phyloP scores from a whole-genome alignment of 495 filamentous ascomycete genomes.

The Xylaria longipes region DNA sequence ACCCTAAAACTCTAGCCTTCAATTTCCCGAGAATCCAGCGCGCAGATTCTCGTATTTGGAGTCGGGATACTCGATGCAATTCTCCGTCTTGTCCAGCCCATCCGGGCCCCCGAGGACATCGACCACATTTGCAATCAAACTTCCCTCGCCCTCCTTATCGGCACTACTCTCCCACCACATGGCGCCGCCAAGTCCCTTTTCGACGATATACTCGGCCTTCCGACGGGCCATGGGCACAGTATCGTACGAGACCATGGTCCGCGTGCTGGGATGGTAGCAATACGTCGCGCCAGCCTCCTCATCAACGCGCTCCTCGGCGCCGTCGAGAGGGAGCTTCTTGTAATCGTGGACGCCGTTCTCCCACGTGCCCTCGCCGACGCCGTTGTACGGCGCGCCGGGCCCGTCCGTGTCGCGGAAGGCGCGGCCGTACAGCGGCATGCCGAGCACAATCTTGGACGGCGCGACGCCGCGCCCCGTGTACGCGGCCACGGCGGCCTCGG shows the following conservation, averaged over 20 bases:
- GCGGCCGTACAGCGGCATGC: slow-evolving; percentile 92
- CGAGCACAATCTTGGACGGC: slow-evolving; percentile 77
- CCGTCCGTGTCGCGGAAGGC: slow-evolving; percentile 82
- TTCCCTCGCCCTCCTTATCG: slow-evolving; percentile 71
- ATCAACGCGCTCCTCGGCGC: slow-evolving; percentile 60
- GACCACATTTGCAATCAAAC: slow-evolving; percentile 75
- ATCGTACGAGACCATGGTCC: slow-evolving; percentile 81
- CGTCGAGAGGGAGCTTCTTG: slow-evolving; percentile 67
- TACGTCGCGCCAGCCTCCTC: slow-evolving; percentile 68
- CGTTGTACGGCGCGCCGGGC: slow-evolving; percentile 69
- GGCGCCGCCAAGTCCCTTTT: slow-evolving; percentile 72
- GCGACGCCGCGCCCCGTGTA: slow-evolving; percentile 71
- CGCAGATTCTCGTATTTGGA: slow-evolving; percentile 83
- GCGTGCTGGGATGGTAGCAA: slow-evolving; percentile 67
- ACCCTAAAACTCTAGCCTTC: not conserved
- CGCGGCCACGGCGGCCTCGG: slow-evolving; percentile 65
- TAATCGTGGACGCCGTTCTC: slow-evolving; percentile 91
- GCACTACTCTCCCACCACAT: slow-evolving; percentile 98
- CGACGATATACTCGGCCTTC: slow-evolving; percentile 75
- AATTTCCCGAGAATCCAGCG: slow-evolving; percentile 59
- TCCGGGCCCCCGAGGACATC: slow-evolving; percentile 59
- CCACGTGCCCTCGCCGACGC: slow-evolving; percentile 78
- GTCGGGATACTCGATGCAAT: slow-evolving; percentile 73
- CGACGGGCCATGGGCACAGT: slow-evolving; percentile 65
- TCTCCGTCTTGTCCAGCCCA: slow-evolving; percentile 64